A percentile compares a stretch with the other conserved stretches of the same genome.
Conservation (phyloP, 371 early-diverging fungal genomes). For the Catenaria anguillulae region DNA sequence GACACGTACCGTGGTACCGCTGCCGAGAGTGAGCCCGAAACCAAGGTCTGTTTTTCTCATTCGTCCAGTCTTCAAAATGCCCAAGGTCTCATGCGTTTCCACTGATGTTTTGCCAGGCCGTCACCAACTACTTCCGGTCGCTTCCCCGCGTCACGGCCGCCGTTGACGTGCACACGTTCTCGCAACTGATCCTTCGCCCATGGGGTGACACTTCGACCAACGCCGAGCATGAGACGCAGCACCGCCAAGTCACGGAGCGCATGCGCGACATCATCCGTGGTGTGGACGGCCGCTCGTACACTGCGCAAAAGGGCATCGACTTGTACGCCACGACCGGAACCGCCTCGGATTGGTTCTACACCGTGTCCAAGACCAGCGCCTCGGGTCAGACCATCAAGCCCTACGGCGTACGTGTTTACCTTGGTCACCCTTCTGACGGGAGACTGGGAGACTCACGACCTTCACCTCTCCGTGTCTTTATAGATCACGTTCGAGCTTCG, state of each 20-base stretch:
- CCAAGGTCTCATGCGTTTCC: no score
- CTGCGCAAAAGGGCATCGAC: not conserved
- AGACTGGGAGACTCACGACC: no score
- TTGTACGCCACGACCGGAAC: not conserved
- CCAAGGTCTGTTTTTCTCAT: no score
- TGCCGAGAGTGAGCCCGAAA: no score
- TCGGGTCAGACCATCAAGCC: no score
- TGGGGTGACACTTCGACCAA: not conserved
- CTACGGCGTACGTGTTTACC: no score
- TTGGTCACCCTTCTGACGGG: no score
- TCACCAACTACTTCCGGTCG: conserved; percentile 16
- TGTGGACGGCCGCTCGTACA: not conserved
- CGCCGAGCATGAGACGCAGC: not conserved
- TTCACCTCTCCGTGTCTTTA: no score
- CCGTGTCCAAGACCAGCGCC: no score
- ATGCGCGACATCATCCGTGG: not conserved
- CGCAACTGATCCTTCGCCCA: conserved; percentile 13
- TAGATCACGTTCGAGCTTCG: conserved; percentile 5
- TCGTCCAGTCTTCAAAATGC: no score
- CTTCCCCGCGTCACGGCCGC: conserved; percentile 12
- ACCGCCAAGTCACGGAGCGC: not conserved
- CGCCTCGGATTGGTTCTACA: conserved; percentile 6
- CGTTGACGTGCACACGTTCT: conserved; percentile 23
- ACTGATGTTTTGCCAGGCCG: no score
- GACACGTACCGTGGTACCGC: no score